A percentile compares a stretch with the other conserved stretches of the same genome.
Conservation (phyloP, 2,329 filamentous ascomycete species). For the Arthrobotrys sinensis region DNA sequence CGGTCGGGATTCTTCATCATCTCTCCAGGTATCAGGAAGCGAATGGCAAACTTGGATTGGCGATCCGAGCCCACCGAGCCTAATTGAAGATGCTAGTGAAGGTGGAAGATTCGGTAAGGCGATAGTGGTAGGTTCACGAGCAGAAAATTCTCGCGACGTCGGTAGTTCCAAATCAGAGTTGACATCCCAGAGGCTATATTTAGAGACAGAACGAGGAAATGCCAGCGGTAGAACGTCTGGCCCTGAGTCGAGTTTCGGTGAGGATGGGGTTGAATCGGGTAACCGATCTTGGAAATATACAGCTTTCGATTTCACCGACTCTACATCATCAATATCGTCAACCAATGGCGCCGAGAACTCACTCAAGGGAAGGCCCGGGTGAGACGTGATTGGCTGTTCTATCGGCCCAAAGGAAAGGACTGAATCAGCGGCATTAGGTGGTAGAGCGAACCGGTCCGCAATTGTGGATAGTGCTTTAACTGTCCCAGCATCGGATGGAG, state of each 20-base stretch:
- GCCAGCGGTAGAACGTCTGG: neutral
- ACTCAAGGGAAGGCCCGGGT: conserved; percentile 30
- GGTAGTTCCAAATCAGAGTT: neutral
- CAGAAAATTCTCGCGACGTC: neutral
- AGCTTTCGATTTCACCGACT: neutral
- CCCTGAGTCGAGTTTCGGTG: neutral
- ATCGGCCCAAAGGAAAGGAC: conserved; percentile 4
- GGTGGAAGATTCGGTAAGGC: conserved; percentile 21
- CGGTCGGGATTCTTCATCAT: neutral
- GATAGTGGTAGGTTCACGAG: neutral
- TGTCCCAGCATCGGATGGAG: neutral
- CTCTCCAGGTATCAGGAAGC: conserved; percentile 29
- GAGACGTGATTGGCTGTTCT: neutral
- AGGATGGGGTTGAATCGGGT: conserved; percentile 28
- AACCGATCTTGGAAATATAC: neutral
- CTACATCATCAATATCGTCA: neutral
- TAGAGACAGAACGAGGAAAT: neutral
- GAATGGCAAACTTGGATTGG: neutral
- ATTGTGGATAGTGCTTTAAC: neutral
- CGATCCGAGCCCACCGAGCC: neutral
- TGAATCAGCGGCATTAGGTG: conserved; percentile 17
- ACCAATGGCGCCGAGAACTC: conserved; percentile 19
- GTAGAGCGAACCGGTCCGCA: conserved; percentile 27
- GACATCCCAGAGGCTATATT: conserved; percentile 14
- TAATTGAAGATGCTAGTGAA: conserved; percentile 22